Evolutionary conservation across 2,329 filamentous ascomycete species (phyloP).

Genomic region (Dryadomyces quercivorus): DNA sequence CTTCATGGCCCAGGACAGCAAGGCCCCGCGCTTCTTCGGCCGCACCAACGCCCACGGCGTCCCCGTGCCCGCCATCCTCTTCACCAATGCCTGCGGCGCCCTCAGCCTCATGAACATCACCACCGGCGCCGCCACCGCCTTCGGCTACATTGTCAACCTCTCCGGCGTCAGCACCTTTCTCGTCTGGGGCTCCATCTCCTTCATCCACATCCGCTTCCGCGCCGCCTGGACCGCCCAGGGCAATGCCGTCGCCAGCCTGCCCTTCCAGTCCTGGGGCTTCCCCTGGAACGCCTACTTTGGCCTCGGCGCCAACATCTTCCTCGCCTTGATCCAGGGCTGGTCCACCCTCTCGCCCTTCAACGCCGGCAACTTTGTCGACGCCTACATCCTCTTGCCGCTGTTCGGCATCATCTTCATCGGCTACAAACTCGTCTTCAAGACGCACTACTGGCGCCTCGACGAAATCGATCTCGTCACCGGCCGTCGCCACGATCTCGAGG

Average conservation of each 20-base stretch:
- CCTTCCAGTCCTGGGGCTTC: slow-evolving; percentile 41
- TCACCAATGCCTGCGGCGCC: slow-evolving; percentile 59
- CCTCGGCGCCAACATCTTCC: slow-evolving; percentile 42
- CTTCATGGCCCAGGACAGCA: slow-evolving; percentile 62
- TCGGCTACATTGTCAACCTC: slow-evolving; percentile 58
- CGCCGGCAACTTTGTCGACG: slow-evolving; percentile 47
- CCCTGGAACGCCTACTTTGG: slow-evolving; percentile 50
- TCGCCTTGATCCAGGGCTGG: slow-evolving; percentile 51
- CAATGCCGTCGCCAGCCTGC: slow-evolving; percentile 38
- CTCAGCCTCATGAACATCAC: slow-evolving; percentile 66
- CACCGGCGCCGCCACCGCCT: slow-evolving; percentile 52
- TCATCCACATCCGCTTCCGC: slow-evolving; percentile 62
- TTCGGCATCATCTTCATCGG: slow-evolving; percentile 44
- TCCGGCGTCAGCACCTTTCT: slow-evolving; percentile 59
- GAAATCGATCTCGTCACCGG: slow-evolving; percentile 47
- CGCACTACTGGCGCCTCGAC: slow-evolving; percentile 32
- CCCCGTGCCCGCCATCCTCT: slow-evolving; percentile 46
- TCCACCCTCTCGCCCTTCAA: slow-evolving; percentile 45
- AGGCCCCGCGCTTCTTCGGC: slow-evolving; percentile 58
- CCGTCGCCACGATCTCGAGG: slow-evolving; percentile 41
- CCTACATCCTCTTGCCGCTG: slow-evolving; percentile 48
- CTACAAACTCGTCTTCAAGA: slow-evolving; percentile 43
- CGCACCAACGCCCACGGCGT: slow-evolving; percentile 54
- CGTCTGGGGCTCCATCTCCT: slow-evolving; percentile 58
- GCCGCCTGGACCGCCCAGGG: slow-evolving; percentile 48